Evolutionary conservation across 345 rosid genomes (phyloP).

Genomic region (Lepidium didymum): DNA sequence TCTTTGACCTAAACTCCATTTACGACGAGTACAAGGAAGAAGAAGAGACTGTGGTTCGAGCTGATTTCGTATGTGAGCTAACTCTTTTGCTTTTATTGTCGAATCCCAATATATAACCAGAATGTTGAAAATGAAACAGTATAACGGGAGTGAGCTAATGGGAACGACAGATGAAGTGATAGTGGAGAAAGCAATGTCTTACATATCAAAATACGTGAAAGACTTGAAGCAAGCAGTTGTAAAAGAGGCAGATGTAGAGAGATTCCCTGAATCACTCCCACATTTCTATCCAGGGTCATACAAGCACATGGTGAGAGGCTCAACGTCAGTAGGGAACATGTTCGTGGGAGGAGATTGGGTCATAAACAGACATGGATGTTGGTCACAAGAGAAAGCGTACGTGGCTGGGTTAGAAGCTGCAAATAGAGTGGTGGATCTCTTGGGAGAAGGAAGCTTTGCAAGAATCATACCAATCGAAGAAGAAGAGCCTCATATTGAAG

Average conservation of each 20-base stretch:
- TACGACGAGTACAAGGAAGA: constrained; percentile 38
- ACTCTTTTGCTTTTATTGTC: background rate
- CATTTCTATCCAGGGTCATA: constrained; percentile 69
- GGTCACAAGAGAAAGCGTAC: constrained; percentile 58
- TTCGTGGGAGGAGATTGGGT: constrained; percentile 6
- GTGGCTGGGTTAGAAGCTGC: constrained; percentile 53
- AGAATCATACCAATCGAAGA: constrained; percentile 46
- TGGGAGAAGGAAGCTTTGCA: constrained; percentile 45
- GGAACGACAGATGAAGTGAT: constrained; percentile 38
- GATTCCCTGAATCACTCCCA: constrained; percentile 42
- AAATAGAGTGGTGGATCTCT: constrained; percentile 38
- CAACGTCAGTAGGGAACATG: background rate
- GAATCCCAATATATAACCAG: too few species aligned
- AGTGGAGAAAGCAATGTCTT: constrained; percentile 30
- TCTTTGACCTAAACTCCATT: constrained; percentile 50
- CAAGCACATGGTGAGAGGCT: constrained; percentile 43
- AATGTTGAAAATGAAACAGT: constrained; percentile 22
- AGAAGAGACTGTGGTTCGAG: constrained; percentile 31
- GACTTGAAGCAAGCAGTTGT: constrained; percentile 36
- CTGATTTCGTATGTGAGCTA: constrained; percentile 44
- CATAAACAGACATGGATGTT: constrained; percentile 51
- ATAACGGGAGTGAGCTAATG: constrained; percentile 42
- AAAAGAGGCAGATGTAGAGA: constrained; percentile 32
- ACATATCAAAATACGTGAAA: constrained; percentile 38
- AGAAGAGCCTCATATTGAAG: constrained; percentile 41